phyloP scores from a whole-genome alignment of 2,329 filamentous ascomycete genomes.

The Hymenoscyphus occultus region DNA sequence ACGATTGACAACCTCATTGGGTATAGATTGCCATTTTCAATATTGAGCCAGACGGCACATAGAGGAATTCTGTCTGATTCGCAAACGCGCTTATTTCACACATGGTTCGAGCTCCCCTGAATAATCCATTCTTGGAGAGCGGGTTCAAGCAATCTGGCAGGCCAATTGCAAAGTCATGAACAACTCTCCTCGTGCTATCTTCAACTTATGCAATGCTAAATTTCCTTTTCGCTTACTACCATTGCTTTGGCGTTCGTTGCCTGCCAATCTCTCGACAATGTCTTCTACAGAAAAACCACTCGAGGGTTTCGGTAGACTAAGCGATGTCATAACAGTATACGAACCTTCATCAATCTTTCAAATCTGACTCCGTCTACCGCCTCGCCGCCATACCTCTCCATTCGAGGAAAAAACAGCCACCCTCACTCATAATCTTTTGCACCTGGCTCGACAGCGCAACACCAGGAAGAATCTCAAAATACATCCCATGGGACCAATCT shows the following conservation, averaged over 20 bases:
- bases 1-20: too few species aligned
- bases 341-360: neutral
- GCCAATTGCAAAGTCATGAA: neutral
- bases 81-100: too few species aligned
- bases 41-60: too few species aligned
- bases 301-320: slow-evolving; percentile 1
- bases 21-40: too few species aligned
- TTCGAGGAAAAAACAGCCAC: neutral
- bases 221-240: too few species aligned
- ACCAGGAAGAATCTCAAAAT: slow-evolving; percentile 6
- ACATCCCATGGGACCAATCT: neutral
- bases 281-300: neutral
- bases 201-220: too few species aligned
- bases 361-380: neutral
- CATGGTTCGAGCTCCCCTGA: too few species aligned
- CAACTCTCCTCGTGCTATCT: neutral
- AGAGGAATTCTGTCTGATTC: too few species aligned
- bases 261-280: neutral
- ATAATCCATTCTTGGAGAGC: too few species aligned
- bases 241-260: neutral
- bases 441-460: slow-evolving; percentile 8
- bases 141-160: neutral
- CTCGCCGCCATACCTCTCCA: neutral
- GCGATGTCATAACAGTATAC: slow-evolving; percentile 4
- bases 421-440: slow-evolving; percentile 6